Percentiles rank a stretch among this genome's conserved stretches.
These are phyloP conservation scores for Adansonia digitata DNA, from an alignment of 345 rosid species.

Conservation along the genomic window DNA sequence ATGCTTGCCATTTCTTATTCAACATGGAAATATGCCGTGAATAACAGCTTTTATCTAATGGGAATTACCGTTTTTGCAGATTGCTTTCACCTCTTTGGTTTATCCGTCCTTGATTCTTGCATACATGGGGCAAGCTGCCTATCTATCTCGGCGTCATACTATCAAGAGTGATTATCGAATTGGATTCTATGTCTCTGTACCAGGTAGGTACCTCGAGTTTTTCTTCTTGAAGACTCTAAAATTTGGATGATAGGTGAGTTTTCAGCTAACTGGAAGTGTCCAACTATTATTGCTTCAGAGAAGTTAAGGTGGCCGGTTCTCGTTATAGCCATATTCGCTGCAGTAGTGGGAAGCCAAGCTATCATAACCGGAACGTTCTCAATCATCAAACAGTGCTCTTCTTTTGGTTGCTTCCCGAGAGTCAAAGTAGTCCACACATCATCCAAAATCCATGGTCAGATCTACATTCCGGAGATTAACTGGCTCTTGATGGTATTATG, in stretches of 20 bases:
- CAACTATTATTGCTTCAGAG: constrained; percentile 39
- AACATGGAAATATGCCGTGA: neutral
- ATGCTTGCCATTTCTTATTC: neutral
- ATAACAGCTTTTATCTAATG: constrained; percentile 2
- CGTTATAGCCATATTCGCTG: constrained; percentile 88
- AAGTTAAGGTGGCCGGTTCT: constrained; percentile 92
- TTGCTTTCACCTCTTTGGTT: constrained; percentile 85
- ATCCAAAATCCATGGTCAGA: constrained; percentile 90
- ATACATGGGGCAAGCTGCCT: constrained; percentile 99
- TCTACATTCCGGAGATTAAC: constrained; percentile 95
- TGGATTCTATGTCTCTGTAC: constrained; percentile 95
- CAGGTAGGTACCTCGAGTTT: constrained; percentile 44
- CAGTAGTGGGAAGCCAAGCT: constrained; percentile 97
- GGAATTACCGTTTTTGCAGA: constrained; percentile 40
- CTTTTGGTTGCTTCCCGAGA: constrained; percentile 89
- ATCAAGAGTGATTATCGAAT: constrained; percentile 53
- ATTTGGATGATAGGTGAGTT: neutral
- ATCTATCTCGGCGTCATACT: constrained; percentile 73
- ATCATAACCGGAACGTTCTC: constrained; percentile 97
- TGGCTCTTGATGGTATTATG: constrained; percentile 95
- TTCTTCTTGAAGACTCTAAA: neutral
- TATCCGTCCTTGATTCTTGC: constrained; percentile 94
- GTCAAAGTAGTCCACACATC: constrained; percentile 96
- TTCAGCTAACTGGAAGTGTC: neutral
- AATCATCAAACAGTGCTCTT: constrained; percentile 87